Percentiles rank a stretch among this genome's conserved stretches.
These are phyloP conservation scores for Paramecium caudatum DNA, from an alignment of 73 alveolate species.

Conservation along the genomic window DNA sequence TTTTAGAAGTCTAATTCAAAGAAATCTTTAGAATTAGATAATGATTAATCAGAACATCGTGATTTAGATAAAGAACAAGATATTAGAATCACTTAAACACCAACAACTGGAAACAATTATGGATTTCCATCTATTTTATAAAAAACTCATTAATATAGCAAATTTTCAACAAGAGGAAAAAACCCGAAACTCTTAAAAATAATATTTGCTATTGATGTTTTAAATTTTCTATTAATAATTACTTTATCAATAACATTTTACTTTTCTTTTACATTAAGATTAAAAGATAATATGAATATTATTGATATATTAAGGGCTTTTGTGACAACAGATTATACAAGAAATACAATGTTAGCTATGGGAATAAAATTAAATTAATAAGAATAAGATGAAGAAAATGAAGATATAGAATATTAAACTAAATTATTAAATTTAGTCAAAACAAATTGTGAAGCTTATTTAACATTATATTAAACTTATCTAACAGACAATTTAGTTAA, in stretches of 20 bases:
- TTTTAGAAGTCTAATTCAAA: background rate
- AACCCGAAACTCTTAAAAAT: background rate
- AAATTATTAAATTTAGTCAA: background rate
- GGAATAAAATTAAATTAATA: background rate
- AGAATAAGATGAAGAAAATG: background rate
- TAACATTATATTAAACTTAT: conserved; percentile 2
- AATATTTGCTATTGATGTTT: background rate
- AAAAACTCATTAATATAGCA: conserved; percentile 9
- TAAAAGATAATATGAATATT: background rate
- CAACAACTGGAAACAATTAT: background rate
- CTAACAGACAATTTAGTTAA: conserved; percentile 1
- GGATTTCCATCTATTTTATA: conserved; percentile 27
- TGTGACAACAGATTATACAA: conserved; percentile 55
- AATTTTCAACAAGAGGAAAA: background rate
- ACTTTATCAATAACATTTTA: background rate
- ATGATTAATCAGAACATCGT: conserved; percentile 18
- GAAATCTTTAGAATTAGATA: conserved; percentile 35
- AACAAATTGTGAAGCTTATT: background rate
- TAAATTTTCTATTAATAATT: background rate
- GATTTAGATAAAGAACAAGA: background rate
- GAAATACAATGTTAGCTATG: conserved; percentile 20
- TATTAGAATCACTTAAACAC: background rate
- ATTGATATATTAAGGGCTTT: conserved; percentile 30
- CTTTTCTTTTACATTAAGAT: background rate
- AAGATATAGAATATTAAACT: background rate